A percentile compares a stretch with the other conserved stretches of the same genome.
Conservation (phyloP, 768 basidiomycete genomes). For the Rhizopogon rudus region DNA sequence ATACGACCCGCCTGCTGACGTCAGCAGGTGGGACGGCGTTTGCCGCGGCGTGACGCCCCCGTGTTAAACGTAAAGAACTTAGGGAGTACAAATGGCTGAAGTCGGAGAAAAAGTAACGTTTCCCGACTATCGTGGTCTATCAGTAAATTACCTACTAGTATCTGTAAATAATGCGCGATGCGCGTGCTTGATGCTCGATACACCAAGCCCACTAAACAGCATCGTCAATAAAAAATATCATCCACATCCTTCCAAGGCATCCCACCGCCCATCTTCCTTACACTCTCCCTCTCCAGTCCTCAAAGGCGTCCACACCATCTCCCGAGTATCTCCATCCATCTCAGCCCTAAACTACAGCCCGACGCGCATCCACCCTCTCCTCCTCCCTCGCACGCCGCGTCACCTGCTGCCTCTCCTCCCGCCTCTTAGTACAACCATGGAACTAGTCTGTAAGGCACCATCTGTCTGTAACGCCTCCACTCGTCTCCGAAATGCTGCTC, state of each 20-base stretch:
- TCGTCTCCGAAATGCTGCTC: constrained; percentile 5
- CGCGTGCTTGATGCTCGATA: too few species aligned
- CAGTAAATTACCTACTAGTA: too few species aligned
- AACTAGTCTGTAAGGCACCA: constrained; percentile 7
- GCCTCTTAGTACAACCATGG: constrained; percentile 27
- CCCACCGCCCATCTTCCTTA: constrained; percentile 39
- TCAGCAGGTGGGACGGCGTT: too few species aligned
- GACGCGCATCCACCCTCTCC: constrained; percentile 65
- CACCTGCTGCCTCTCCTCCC: constrained; percentile 76
- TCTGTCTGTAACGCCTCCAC: constrained; percentile 1
- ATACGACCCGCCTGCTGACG: too few species aligned
- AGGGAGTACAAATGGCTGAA: too few species aligned
- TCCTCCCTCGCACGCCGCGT: constrained; percentile 74
- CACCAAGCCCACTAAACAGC: not conserved
- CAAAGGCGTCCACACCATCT: constrained; percentile 80
- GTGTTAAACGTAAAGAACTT: too few species aligned
- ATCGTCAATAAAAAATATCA: constrained; percentile 73
- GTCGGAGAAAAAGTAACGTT: too few species aligned
- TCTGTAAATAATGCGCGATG: too few species aligned
- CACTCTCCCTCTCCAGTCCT: constrained; percentile 47
- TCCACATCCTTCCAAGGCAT: constrained; percentile 65
- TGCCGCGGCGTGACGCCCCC: too few species aligned
- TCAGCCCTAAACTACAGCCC: constrained; percentile 81
- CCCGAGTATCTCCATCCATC: constrained; percentile 85
- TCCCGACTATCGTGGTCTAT: too few species aligned